A percentile compares a stretch with the other conserved stretches of the same genome.
Evolutionary conservation across 176 grass and related monocot species (phyloP).

Genomic region (Avena sativa): DNA sequence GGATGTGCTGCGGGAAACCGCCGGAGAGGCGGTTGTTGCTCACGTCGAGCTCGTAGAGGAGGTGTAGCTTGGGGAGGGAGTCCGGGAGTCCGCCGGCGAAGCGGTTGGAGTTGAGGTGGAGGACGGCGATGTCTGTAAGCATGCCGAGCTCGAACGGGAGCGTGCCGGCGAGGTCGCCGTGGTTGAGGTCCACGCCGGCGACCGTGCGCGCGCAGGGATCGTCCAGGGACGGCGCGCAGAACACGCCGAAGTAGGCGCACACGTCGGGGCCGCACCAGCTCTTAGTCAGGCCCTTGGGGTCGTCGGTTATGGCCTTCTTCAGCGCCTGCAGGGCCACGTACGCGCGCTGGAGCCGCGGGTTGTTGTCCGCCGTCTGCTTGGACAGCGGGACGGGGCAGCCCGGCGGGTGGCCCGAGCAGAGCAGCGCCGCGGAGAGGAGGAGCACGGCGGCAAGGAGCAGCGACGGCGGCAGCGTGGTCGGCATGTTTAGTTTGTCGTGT

Average conservation of each 20-base stretch:
- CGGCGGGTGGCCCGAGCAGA: constrained; percentile 30
- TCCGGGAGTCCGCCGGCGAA: constrained; percentile 61
- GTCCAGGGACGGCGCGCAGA: constrained; percentile 63
- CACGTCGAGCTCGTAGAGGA: constrained; percentile 80
- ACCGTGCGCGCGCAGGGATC: constrained; percentile 55
- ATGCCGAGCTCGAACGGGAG: constrained; percentile 75
- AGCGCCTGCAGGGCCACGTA: constrained; percentile 79
- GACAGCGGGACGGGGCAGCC: background rate
- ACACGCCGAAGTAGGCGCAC: constrained; percentile 84
- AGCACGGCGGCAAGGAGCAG: constrained; percentile 34
- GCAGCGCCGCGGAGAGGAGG: constrained; percentile 35
- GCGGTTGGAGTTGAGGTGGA: constrained; percentile 94
- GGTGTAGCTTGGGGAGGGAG: constrained; percentile 42
- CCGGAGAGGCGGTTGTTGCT: constrained; percentile 87
- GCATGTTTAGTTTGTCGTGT: constrained; percentile 13
- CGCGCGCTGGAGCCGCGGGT: constrained; percentile 61
- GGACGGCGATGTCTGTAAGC: constrained; percentile 68
- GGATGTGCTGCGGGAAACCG: constrained; percentile 68
- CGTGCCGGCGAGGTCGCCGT: constrained; percentile 55
- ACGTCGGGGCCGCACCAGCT: constrained; percentile 83
- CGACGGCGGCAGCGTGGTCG: background rate
- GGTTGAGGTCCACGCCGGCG: constrained; percentile 76
- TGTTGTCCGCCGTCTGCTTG: constrained; percentile 64
- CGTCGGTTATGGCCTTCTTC: constrained; percentile 65
- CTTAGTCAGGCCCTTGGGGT: constrained; percentile 63